phyloP scores from a whole-genome alignment of 257 asterid species.

The Gardenia jasminoides region DNA sequence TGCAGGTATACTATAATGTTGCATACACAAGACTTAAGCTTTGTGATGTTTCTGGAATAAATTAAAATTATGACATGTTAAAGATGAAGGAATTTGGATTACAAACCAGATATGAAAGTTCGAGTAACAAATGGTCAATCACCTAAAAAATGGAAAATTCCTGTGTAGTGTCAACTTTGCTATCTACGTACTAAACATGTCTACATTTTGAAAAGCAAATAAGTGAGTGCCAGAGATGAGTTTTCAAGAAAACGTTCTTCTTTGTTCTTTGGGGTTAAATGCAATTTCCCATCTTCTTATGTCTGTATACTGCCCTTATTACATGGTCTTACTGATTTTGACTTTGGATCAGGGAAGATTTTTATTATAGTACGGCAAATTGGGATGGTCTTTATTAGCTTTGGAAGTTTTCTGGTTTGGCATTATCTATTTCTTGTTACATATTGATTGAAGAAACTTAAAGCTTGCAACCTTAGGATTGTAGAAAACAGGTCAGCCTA shows the following conservation, averaged over 20 bases:
- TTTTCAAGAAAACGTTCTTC: not conserved
- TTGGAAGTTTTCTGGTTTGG: no score
- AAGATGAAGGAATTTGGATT: not conserved
- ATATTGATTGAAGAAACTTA: no score
- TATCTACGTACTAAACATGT: not conserved
- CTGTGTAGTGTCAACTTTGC: not conserved
- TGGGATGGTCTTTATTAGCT: no score
- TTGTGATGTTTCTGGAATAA: not conserved
- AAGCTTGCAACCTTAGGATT: not conserved
- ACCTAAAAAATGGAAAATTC: not conserved
- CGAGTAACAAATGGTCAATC: not conserved
- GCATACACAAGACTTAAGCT: not conserved
- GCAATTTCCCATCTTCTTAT: not conserved
- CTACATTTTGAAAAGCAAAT: no score
- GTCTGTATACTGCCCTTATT: not conserved
- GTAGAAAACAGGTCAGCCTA: not conserved
- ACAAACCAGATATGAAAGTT: not conserved
- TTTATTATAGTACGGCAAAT: no score
- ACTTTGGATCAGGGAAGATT: not conserved
- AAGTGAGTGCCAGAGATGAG: not conserved
- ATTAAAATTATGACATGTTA: not conserved
- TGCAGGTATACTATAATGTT: slow-evolving; percentile 41
- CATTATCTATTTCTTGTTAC: no score
- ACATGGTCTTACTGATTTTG: not conserved
- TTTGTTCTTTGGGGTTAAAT: no score